Conservation (phyloP, 805 yeast species). For the Ogataea salicorniae region DNA sequence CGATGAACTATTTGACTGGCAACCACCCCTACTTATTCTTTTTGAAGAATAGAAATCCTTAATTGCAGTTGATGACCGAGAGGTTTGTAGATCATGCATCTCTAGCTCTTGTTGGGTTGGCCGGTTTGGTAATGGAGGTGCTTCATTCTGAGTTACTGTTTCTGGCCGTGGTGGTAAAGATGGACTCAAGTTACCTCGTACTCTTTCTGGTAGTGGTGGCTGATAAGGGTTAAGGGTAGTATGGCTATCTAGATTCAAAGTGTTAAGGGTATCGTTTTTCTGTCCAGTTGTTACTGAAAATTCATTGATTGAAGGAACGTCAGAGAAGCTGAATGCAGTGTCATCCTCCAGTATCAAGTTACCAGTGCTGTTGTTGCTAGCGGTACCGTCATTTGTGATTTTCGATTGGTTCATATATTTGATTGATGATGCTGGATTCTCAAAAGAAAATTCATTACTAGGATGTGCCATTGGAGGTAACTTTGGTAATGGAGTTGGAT, state of each 20-base stretch:
- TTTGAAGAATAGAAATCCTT: conserved; percentile 6
- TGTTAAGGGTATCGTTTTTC: too few species aligned
- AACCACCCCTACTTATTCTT: conserved; percentile 9
- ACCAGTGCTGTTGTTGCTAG: not conserved
- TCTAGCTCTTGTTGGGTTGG: not conserved
- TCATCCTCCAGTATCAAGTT: not conserved
- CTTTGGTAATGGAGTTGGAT: not conserved
- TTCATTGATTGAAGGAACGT: not conserved
- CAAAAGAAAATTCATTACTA: conserved; percentile 9
- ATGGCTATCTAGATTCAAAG: too few species aligned
- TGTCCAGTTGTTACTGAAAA: not conserved
- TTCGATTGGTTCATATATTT: not conserved
- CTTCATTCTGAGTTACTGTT: not conserved
- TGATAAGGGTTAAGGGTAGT: too few species aligned
- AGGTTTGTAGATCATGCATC: not conserved
- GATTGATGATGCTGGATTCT: conserved; percentile 1
- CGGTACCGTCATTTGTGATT: not conserved
- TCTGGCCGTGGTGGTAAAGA: not conserved
- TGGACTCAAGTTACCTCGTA: not conserved
- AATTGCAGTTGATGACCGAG: not conserved
- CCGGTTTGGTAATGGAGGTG: not conserved
- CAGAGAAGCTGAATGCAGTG: not conserved
- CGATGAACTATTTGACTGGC: conserved; percentile 21
- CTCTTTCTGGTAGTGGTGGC: not conserved
- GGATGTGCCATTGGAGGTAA: not conserved